These are phyloP conservation scores for Trichoderma simmonsii DNA, from an alignment of 2,329 filamentous ascomycete genomes.

Conservation along the genomic window DNA sequence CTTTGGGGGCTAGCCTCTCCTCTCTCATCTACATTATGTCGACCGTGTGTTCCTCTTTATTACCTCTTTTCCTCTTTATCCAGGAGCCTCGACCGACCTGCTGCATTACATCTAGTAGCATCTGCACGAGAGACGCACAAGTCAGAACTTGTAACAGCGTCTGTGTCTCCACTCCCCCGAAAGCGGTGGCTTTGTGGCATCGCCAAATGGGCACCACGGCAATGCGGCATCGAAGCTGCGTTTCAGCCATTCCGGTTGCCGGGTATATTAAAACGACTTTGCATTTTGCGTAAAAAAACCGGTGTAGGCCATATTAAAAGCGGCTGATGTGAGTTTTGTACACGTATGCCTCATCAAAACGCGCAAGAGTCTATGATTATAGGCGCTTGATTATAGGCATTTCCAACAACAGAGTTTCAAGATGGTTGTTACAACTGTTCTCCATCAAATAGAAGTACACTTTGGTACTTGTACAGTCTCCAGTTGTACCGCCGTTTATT, in stretches of 20 bases:
- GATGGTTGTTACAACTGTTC: background rate
- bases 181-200: background rate
- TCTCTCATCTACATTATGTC: background rate
- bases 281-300: background rate
- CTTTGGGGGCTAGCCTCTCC: background rate
- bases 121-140: background rate
- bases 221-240: constrained; percentile 7
- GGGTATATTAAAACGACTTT: background rate
- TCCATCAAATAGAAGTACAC: background rate
- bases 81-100: background rate
- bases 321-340: background rate
- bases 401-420: background rate
- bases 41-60: background rate
- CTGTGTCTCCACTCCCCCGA: background rate
- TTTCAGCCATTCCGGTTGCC: background rate
- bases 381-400: background rate
- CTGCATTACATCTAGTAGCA: background rate
- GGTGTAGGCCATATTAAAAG: background rate
- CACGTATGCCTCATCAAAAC: background rate
- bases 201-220: background rate
- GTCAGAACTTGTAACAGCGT: background rate
- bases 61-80: background rate
- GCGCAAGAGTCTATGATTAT: background rate
- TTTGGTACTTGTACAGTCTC: background rate
- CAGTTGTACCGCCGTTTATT: background rate